These are phyloP conservation scores for Cladosporium sp. DNA, from an alignment of 2,329 filamentous ascomycete species.

Conservation along the genomic window DNA sequence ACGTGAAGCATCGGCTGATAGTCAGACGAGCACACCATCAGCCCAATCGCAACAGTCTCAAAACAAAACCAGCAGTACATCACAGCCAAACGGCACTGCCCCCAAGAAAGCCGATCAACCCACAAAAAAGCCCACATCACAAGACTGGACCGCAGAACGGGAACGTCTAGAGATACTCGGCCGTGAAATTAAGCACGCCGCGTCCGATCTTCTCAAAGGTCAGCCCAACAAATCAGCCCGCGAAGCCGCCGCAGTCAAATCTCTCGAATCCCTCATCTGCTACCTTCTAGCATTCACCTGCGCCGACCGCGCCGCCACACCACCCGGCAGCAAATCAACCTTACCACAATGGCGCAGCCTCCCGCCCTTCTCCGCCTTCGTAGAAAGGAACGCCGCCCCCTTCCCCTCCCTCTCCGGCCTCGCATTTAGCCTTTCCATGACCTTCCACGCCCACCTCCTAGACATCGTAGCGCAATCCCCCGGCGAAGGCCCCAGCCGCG, in stretches of 20 bases:
- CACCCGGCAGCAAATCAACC: conserved; percentile 21
- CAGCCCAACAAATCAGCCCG: conserved; percentile 10
- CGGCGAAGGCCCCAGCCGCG: conserved; percentile 1
- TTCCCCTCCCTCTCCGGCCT: conserved; percentile 37
- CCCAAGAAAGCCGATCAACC: conserved; percentile 16
- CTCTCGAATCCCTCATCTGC: conserved; percentile 43
- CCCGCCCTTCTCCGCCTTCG: conserved; percentile 16
- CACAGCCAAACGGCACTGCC: conserved; percentile 16
- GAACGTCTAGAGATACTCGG: conserved; percentile 39
- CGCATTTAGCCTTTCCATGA: conserved; percentile 36
- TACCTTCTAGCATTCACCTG: conserved; percentile 32
- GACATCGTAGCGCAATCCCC: conserved; percentile 15
- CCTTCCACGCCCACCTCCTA: conserved; percentile 36
- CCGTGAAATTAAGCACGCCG: conserved; percentile 43
- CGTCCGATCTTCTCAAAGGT: conserved; percentile 32
- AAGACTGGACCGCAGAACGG: conserved; percentile 35
- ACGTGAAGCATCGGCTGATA: conserved; percentile 20
- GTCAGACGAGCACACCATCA: conserved; percentile 20
- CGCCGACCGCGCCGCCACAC: conserved; percentile 24
- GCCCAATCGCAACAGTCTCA: conserved; percentile 13
- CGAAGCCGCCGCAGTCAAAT: conserved; percentile 34
- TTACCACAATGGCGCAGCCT: conserved; percentile 10
- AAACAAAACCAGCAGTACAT: neutral
- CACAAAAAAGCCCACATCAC: conserved; percentile 22
- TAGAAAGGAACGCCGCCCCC: conserved; percentile 11